phyloP scores from a whole-genome alignment of 2,329 filamentous ascomycete species.

The Aspergillus udagawae region DNA sequence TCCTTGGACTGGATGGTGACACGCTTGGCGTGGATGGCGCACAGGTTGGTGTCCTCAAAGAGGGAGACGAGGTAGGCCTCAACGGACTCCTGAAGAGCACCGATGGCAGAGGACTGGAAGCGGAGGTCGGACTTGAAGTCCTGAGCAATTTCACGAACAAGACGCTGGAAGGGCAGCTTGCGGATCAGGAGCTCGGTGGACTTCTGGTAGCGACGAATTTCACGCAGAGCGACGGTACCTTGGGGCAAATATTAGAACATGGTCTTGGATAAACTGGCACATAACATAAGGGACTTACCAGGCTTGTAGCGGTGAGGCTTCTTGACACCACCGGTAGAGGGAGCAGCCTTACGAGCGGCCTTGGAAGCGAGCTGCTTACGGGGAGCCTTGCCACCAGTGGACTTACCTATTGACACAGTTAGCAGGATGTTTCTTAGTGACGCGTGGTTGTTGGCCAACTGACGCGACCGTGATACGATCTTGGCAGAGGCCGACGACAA shows the following conservation, averaged over 20 bases:
- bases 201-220: slow-evolving; percentile 98
- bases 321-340: slow-evolving; percentile 95
- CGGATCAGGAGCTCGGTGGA: slow-evolving; percentile 92
- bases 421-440: slow-evolving; percentile 17
- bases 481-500: slow-evolving; percentile 2
- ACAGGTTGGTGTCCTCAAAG: slow-evolving; percentile 97
- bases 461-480: slow-evolving; percentile 17
- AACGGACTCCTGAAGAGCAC: slow-evolving; percentile 95
- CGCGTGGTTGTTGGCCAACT: slow-evolving; percentile 9
- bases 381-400: slow-evolving; percentile 68
- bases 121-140: slow-evolving; percentile 93
- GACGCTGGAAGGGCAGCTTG: slow-evolving; percentile 96
- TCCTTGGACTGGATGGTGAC: slow-evolving; percentile 94
- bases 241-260: slow-evolving; percentile 26
- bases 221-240: slow-evolving; percentile 91
- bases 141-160: slow-evolving; percentile 95
- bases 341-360: slow-evolving; percentile 96
- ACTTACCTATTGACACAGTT: slow-evolving; percentile 57
- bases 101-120: slow-evolving; percentile 98
- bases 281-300: slow-evolving; percentile 45
- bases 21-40: slow-evolving; percentile 98
- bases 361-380: slow-evolving; percentile 99
- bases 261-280: neutral
- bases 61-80: slow-evolving; percentile 98
- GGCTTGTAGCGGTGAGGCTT: slow-evolving; percentile 90